Evolutionary conservation across 768 basidiomycete species (phyloP).

Genomic region (Mycena capillaripes): DNA sequence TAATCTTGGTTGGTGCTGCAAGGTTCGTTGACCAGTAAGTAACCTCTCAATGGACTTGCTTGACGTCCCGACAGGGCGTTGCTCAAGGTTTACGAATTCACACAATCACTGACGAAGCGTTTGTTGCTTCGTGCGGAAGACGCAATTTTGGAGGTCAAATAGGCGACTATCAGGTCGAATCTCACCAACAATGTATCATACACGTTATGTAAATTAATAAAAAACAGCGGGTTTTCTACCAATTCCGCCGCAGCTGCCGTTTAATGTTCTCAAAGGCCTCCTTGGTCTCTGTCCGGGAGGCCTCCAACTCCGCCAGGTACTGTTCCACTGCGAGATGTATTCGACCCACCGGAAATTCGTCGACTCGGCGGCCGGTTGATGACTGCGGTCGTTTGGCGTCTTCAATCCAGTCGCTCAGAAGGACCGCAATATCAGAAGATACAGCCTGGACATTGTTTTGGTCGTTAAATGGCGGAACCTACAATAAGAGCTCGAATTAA

Average conservation of each 20-base stretch:
- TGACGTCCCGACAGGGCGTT: conserved; percentile 65
- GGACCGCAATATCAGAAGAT: conserved; percentile 84
- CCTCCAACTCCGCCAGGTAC: conserved; percentile 79
- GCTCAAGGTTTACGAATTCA: conserved; percentile 77
- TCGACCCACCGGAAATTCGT: conserved; percentile 82
- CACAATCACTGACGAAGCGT: conserved; percentile 70
- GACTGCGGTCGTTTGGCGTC: conserved; percentile 83
- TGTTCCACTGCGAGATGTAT: conserved; percentile 82
- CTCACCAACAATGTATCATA: conserved; percentile 14
- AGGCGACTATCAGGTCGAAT: conserved; percentile 41
- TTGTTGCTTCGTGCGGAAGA: conserved; percentile 81
- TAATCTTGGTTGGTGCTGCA: conserved; percentile 72
- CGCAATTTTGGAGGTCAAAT: conserved; percentile 81
- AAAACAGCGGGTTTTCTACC: conserved; percentile 55
- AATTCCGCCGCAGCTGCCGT: conserved; percentile 78
- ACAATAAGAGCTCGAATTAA: background rate
- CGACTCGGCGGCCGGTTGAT: conserved; percentile 64
- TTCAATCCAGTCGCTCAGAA: conserved; percentile 86
- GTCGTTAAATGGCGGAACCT: conserved; percentile 89
- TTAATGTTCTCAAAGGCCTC: conserved; percentile 77
- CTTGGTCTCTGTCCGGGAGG: conserved; percentile 73
- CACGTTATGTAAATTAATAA: conserved; percentile 31
- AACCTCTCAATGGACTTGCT: background rate
- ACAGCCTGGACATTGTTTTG: conserved; percentile 85
- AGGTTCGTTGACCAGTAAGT: conserved; percentile 58